Evolutionary conservation across 2,329 filamentous ascomycete species (phyloP).

Genomic region (Sclerotinia trifoliorum): DNA sequence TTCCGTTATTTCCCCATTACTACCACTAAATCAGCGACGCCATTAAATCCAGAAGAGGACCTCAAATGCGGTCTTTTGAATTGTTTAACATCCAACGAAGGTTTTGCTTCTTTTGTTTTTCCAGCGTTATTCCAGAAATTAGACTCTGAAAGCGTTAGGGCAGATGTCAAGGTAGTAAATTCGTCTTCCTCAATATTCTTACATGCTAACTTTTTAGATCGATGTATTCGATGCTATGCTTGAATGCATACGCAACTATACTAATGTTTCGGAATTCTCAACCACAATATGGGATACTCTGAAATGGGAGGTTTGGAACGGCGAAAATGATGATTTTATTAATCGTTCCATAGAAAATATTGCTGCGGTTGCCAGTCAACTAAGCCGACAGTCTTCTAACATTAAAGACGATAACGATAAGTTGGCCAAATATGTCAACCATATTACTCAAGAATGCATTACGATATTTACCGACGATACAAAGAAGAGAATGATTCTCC

Average conservation of each 20-base stretch:
- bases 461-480: conserved; percentile 16
- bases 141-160: conserved; percentile 34
- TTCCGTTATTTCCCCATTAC: conserved; percentile 38
- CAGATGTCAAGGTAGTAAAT: conserved; percentile 35
- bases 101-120: conserved; percentile 34
- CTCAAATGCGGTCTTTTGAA: conserved; percentile 31
- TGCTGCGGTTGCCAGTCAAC: conserved; percentile 25
- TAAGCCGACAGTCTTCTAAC: conserved; percentile 17
- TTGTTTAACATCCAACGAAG: conserved; percentile 35
- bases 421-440: conserved; percentile 23
- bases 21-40: conserved; percentile 24
- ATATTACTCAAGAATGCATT: conserved; percentile 24
- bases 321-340: conserved; percentile 38
- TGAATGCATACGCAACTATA: conserved; percentile 30
- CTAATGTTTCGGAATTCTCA: conserved; percentile 29
- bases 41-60: conserved; percentile 26
- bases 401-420: conserved; percentile 20
- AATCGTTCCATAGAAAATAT: conserved; percentile 33
- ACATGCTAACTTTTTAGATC: conserved; percentile 33
- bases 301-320: conserved; percentile 41
- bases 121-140: conserved; percentile 31
- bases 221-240: conserved; percentile 34
- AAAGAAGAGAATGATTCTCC: conserved; percentile 22
- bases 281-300: conserved; percentile 38
- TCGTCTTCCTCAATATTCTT: neutral